Evolutionary conservation across 2,329 filamentous ascomycete genomes (phyloP).

Genomic region (Hymenoscyphus occultus): DNA sequence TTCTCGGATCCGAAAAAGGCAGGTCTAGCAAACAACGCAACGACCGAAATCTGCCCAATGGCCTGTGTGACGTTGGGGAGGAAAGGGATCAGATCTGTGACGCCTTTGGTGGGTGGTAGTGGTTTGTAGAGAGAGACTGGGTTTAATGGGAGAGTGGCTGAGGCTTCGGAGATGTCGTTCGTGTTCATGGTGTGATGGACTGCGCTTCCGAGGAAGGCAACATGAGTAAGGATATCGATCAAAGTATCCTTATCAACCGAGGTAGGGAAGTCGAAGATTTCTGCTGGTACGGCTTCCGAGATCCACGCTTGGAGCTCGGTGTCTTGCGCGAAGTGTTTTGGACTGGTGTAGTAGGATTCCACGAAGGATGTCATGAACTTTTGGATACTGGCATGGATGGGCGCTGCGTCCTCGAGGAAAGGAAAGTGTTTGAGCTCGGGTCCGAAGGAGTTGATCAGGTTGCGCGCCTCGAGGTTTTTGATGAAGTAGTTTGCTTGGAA

Average conservation of each 20-base stretch:
- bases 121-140: conserved; percentile 42
- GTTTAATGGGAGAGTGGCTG: conserved; percentile 41
- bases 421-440: conserved; percentile 43
- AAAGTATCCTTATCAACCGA: conserved; percentile 32
- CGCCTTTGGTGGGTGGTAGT: conserved; percentile 41
- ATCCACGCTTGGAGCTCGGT: conserved; percentile 46
- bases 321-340: conserved; percentile 38
- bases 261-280: conserved; percentile 43
- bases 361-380: conserved; percentile 43
- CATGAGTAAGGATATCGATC: conserved; percentile 43
- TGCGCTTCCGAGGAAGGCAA: conserved; percentile 39
- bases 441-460: conserved; percentile 41
- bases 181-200: conserved; percentile 45
- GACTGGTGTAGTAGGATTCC: conserved; percentile 43
- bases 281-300: conserved; percentile 39
- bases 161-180: conserved; percentile 33
- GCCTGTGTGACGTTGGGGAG: conserved; percentile 37
- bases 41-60: conserved; percentile 40
- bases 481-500: conserved; percentile 42
- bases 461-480: conserved; percentile 39
- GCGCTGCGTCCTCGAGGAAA: conserved; percentile 43
- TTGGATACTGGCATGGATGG: conserved; percentile 39
- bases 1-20: conserved; percentile 38
- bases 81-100: conserved; percentile 37
- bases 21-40: conserved; percentile 43